A percentile compares a stretch with the other conserved stretches of the same genome.
Conservation (phyloP, 495 filamentous ascomycete species). For the Antarctomyces pellizariae region DNA sequence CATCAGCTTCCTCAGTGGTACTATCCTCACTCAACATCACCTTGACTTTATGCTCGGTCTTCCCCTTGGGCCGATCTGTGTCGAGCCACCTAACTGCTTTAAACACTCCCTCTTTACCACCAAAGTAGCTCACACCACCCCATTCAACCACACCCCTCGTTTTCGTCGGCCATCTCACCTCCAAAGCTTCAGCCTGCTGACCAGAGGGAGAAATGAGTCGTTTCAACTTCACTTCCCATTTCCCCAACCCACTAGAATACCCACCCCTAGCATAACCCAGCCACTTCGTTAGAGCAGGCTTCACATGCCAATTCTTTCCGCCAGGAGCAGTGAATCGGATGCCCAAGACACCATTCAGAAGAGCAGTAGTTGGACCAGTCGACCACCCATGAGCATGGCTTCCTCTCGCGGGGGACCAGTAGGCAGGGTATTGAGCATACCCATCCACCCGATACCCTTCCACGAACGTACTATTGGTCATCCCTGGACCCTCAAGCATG, state of each 20-base stretch:
- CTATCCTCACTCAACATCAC: no score
- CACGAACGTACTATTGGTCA: constrained; percentile 35
- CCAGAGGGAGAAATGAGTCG: constrained; percentile 6
- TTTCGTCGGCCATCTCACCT: constrained; percentile 19
- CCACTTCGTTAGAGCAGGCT: constrained; percentile 25
- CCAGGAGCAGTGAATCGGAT: constrained; percentile 23
- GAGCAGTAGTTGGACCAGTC: constrained; percentile 29
- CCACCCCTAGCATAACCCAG: constrained; percentile 28
- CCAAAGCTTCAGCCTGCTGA: constrained; percentile 15
- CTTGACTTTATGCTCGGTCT: no score
- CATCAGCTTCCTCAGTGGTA: no score
- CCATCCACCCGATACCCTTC: constrained; percentile 35
- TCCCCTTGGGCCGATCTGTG: no score
- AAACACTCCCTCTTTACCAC: no score
- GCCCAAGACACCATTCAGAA: constrained; percentile 29
- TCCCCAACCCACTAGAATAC: constrained; percentile 28
- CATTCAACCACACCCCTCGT: constrained; percentile 23
- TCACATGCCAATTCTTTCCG: constrained; percentile 26
- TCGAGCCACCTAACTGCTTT: no score
- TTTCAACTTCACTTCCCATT: constrained; percentile 20
- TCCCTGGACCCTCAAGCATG: constrained; percentile 34
- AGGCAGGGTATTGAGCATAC: constrained; percentile 31
- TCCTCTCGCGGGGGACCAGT: constrained; percentile 25
- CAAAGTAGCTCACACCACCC: no score
- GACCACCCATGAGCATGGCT: constrained; percentile 40